These are phyloP conservation scores for Aegilops bicornis DNA, from an alignment of 176 grass and related monocot species.

Conservation along the genomic window DNA sequence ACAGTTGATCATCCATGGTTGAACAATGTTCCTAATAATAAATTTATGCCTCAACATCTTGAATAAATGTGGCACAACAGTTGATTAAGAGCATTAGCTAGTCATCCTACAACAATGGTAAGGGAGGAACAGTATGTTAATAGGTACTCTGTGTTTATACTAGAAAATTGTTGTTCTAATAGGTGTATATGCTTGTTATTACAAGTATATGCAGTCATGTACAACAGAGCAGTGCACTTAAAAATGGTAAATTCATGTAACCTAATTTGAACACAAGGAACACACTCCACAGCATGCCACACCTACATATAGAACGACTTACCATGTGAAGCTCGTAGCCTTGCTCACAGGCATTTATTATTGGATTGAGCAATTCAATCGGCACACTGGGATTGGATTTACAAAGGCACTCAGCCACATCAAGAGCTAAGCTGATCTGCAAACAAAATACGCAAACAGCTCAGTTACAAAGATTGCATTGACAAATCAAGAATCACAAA, in stretches of 20 bases:
- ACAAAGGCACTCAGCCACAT: constrained; percentile 63
- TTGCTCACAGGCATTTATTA: constrained; percentile 80
- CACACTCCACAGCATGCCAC: constrained; percentile 16
- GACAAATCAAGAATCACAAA: background rate
- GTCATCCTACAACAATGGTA: constrained; percentile 12
- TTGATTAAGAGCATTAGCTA: constrained; percentile 11
- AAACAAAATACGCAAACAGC: constrained; percentile 23
- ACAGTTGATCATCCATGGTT: constrained; percentile 19
- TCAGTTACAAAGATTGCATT: constrained; percentile 18
- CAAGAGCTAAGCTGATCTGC: constrained; percentile 80
- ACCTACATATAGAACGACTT: constrained; percentile 35
- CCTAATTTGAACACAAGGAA: constrained; percentile 21
- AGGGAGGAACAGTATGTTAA: background rate
- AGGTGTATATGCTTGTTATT: constrained; percentile 11
- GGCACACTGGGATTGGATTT: constrained; percentile 57
- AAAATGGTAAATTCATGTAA: constrained; percentile 17
- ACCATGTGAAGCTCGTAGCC: constrained; percentile 80
- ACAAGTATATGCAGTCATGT: constrained; percentile 8
- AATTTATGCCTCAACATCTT: constrained; percentile 12
- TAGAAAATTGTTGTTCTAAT: constrained; percentile 18
- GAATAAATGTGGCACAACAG: constrained; percentile 14
- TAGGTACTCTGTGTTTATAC: background rate
- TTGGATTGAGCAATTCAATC: constrained; percentile 67
- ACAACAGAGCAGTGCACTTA: background rate
- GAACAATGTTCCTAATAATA: background rate